Conservation (phyloP, 495 filamentous ascomycete species). For the Chaetomidium leptoderma region DNA sequence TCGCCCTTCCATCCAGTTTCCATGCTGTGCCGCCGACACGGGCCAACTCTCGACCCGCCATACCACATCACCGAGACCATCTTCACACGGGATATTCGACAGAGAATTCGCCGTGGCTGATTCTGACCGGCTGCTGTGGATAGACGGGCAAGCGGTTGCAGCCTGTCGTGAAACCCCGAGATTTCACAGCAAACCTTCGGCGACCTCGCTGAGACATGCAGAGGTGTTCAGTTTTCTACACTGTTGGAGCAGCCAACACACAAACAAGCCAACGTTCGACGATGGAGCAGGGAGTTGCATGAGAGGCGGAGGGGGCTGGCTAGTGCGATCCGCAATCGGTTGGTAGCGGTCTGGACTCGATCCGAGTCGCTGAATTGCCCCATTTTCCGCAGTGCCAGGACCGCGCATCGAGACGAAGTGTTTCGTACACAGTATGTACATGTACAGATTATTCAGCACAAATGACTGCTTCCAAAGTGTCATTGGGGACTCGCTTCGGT, state of each 20-base stretch:
- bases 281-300: not conserved
- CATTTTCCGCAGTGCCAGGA: not conserved
- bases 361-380: not conserved
- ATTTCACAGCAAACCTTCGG: not conserved
- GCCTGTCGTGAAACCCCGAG: not conserved
- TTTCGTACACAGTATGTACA: not conserved
- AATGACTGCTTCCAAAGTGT: no score
- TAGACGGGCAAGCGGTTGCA: not conserved
- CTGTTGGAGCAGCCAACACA: not conserved
- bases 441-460: not conserved
- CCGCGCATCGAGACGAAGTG: not conserved
- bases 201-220: slow-evolving; percentile 15
- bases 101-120: slow-evolving; percentile 1
- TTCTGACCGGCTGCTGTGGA: not conserved
- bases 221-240: not conserved
- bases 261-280: not conserved
- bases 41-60: not conserved
- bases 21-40: slow-evolving; percentile 8
- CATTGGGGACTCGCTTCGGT: no score
- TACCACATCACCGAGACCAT: not conserved
- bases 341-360: slow-evolving; percentile 1
- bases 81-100: not conserved
- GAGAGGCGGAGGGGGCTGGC: not conserved
- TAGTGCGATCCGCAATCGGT: not conserved
- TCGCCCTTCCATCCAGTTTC: not conserved